phyloP scores from a whole-genome alignment of 257 asterid species.

The Solanum bulbocastanum region DNA sequence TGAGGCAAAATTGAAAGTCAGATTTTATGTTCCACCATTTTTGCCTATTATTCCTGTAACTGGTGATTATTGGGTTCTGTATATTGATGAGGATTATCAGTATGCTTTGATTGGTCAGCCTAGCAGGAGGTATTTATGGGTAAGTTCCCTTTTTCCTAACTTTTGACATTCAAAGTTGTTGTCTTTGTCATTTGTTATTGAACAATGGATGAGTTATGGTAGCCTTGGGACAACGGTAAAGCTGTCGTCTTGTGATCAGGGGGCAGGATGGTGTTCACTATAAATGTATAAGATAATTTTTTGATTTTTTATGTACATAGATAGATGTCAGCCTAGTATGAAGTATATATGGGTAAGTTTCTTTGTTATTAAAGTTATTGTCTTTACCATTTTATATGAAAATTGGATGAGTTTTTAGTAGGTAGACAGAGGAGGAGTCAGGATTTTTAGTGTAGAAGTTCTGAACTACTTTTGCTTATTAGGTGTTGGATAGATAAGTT shows the following conservation, averaged over 20 bases:
- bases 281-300: no score
- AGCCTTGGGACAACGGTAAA: no score
- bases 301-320: not conserved
- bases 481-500: not conserved
- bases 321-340: conserved; percentile 42
- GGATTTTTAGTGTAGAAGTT: not conserved
- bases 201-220: not conserved
- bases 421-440: not conserved
- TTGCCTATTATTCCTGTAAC: conserved; percentile 23
- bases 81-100: conserved; percentile 16
- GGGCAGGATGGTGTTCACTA: no score
- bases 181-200: not conserved
- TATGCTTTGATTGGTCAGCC: conserved; percentile 65
- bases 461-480: not conserved
- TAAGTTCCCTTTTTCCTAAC: conserved; percentile 11
- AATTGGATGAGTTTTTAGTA: not conserved
- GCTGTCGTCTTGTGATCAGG: no score
- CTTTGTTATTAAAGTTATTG: not conserved
- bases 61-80: conserved; percentile 32
- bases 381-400: not conserved
- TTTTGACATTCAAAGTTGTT: not conserved
- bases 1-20: conserved; percentile 30
- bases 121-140: conserved; percentile 61
- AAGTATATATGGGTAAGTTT: conserved; percentile 64
- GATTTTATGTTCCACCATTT: conserved; percentile 30